Evolutionary conservation across 768 basidiomycete genomes (phyloP).

Genomic region (Nevesoporus exiguus): DNA sequence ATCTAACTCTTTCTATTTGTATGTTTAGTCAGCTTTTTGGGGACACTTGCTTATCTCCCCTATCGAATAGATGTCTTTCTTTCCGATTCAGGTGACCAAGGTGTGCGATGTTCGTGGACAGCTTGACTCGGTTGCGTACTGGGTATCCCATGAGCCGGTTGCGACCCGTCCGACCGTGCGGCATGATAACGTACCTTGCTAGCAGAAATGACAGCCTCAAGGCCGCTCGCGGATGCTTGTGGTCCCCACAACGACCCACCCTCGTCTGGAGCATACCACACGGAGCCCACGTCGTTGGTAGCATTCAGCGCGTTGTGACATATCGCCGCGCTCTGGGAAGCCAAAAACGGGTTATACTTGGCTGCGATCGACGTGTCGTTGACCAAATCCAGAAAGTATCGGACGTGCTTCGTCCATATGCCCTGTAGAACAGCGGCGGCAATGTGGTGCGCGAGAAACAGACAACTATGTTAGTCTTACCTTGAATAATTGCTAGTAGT

Average conservation of each 20-base stretch:
- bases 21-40: background rate
- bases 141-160: background rate
- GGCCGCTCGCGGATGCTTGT: constrained; percentile 28
- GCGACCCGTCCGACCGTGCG: background rate
- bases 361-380: constrained; percentile 39
- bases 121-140: constrained; percentile 13
- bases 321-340: constrained; percentile 42
- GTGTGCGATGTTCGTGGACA: background rate
- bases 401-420: constrained; percentile 50
- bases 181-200: constrained; percentile 19
- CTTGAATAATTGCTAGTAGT: constrained; percentile 35
- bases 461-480: background rate
- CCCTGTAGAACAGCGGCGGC: constrained; percentile 11
- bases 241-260: constrained; percentile 30
- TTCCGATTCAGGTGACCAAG: background rate
- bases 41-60: constrained; percentile 2
- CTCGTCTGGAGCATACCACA: constrained; percentile 35
- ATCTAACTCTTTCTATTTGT: constrained; percentile 9
- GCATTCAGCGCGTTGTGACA: constrained; percentile 36
- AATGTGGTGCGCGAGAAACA: background rate
- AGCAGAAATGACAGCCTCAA: constrained; percentile 29
- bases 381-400: constrained; percentile 47
- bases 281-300: constrained; percentile 38
- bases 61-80: constrained; percentile 13
- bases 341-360: constrained; percentile 37